Base-by-base conservation (phyloP, 768 basidiomycete species). In the Cystobasidium onofrii region DNA sequence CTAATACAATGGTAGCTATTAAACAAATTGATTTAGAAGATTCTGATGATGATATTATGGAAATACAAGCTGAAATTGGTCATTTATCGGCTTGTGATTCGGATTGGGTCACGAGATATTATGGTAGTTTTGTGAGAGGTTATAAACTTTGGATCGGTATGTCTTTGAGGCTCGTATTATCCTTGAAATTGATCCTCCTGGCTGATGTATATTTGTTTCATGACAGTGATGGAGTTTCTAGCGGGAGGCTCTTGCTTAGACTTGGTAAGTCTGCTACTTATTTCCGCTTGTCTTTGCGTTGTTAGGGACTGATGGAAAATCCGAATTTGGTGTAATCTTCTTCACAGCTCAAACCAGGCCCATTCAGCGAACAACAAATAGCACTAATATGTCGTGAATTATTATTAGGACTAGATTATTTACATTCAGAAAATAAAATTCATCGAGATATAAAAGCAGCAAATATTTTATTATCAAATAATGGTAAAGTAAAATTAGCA, bases 371-470 rank as follows among this genome's bases (percentile, higher is more conserved):
- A 82, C 86, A 87, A 0, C 94, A 98, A 79, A 98, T 98, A 76
- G 93, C 96, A 7, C 89, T 96, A 77, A 86, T 97, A 75, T 92
- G 91, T 78, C 90, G 91, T 64, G 95, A 99, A 80, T 87, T 98
- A 0, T 85, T 99, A 29, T 83, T 90, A 31, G 96, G 96, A 27
- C 87, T 99, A 33, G 91, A 94, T 74, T 99, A 99, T 80, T 87
- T 98, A n/a, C 96, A 98, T 79, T 86, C 86, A 20, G 91, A 97
- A 80, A 89, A 90, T 66, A 98, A 94, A 75, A 98, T 99, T 74
- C 96, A 99, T 81, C 89, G 96, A 57, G 96, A 99, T 79, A 97
- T 99, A 85, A 99, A 99, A 80, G 96, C 95, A 1, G 95, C 95
- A 50, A 99, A 99, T 78, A 86, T 99, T 67, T 85, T 97, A 6